These are phyloP conservation scores for Gyromitra esculenta DNA, from an alignment of 2,329 filamentous ascomycete genomes.

Conservation along the genomic window DNA sequence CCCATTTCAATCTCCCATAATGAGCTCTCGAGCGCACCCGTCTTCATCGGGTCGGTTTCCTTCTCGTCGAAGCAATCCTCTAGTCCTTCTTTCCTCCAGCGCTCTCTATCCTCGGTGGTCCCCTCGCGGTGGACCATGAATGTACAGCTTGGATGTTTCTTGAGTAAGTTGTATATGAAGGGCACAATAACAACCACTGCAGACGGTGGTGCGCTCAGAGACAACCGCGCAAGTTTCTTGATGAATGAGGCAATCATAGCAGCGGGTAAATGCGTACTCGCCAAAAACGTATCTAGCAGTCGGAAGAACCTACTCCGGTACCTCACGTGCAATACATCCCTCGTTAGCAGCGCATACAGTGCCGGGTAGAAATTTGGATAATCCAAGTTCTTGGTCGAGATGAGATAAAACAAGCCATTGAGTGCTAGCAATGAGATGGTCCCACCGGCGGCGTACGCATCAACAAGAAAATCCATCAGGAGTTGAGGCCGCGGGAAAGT, in stretches of 20 bases:
- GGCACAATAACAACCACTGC: conserved; percentile 89
- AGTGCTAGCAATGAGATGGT: conserved; percentile 87
- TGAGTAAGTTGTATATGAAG: conserved; percentile 94
- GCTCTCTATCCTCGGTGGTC: conserved; percentile 68
- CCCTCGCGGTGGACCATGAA: conserved; percentile 91
- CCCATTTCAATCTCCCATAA: conserved; percentile 94
- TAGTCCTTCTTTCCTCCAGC: conserved; percentile 71
- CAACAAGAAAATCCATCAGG: conserved; percentile 95
- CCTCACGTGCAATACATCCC: conserved; percentile 88
- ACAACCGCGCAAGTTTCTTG: conserved; percentile 85
- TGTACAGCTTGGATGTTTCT: conserved; percentile 86
- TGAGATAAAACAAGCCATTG: conserved; percentile 93
- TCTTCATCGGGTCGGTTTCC: conserved; percentile 84
- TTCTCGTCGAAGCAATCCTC: conserved; percentile 79
- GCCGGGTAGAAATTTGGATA: conserved; percentile 95
- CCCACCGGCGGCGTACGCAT: conserved; percentile 87
- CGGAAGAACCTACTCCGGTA: conserved; percentile 94
- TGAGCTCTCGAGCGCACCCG: conserved; percentile 86
- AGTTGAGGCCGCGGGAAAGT: conserved; percentile 91
- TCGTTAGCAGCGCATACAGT: conserved; percentile 90
- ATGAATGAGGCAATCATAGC: conserved; percentile 93
- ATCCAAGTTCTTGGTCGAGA: conserved; percentile 91
- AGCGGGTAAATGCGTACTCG: conserved; percentile 90
- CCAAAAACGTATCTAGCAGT: conserved; percentile 87
- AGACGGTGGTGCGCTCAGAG: conserved; percentile 86